Conservation (phyloP, 2,329 filamentous ascomycete genomes). For the Trichophyton simii region DNA sequence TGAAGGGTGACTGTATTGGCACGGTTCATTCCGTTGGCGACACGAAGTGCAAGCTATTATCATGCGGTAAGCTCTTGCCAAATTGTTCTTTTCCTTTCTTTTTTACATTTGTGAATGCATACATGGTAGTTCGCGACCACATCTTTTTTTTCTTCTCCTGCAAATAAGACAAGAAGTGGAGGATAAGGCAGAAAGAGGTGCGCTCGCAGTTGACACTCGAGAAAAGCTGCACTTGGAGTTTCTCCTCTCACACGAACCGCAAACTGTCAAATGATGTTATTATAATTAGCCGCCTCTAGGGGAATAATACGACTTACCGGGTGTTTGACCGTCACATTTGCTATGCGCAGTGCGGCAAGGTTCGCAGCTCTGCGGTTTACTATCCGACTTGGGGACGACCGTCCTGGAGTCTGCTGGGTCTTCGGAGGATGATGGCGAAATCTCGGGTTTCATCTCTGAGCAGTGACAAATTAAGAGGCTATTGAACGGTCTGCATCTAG, state of each 20-base stretch:
- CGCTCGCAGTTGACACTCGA: background rate
- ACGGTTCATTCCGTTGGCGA: background rate
- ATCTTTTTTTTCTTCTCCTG: slow-evolving; percentile 9
- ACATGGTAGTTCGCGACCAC: slow-evolving; percentile 9
- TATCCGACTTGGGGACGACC: background rate
- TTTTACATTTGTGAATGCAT: background rate
- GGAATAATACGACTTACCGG: background rate
- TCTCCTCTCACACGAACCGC: background rate
- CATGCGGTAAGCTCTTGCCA: background rate
- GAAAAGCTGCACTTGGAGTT: background rate
- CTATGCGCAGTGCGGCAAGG: background rate
- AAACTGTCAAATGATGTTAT: background rate
- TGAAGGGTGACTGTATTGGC: background rate
- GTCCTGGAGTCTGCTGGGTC: background rate
- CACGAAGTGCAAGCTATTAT: slow-evolving; percentile 6
- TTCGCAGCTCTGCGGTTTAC: background rate
- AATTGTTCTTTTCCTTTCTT: background rate
- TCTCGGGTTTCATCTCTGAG: background rate
- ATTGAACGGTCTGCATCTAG: no score
- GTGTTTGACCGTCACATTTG: background rate
- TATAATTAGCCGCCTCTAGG: background rate
- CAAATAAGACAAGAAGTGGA: slow-evolving; percentile 4
- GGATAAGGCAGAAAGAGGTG: background rate
- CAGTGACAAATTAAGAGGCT: no score
- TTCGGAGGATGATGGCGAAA: background rate